Evolutionary conservation across 306 rosid genomes (phyloP), one percentile per base, ranked within the genome.

Genomic region (Trifolium pratense): DNA sequence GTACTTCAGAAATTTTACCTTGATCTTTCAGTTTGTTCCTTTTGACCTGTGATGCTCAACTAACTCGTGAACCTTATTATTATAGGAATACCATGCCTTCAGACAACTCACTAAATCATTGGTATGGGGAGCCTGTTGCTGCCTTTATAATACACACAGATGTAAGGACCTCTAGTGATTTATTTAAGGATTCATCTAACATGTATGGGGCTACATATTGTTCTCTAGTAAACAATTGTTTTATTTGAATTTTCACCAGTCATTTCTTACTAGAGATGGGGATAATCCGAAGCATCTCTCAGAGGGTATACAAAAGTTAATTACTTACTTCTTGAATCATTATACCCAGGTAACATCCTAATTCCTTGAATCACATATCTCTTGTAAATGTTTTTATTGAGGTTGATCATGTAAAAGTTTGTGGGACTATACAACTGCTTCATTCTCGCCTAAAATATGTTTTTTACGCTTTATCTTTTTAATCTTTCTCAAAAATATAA

Each of bases 41-140:
- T 57, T 5, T 6, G n/a, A 53, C 11, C 21, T 8, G 14, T 60
- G 46, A 45, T 49, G 68, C 6, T 40, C 14, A 16, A 17, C 40
- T 16, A 9, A 25, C 25, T 71, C 64, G 13, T 70, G 64, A 14
- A 11, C n/a, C 26, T 12, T 4, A 14, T 43, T 43, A 14, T 43
- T 14, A 66, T 34, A 52, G 34, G 56, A 13, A 4, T 31, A 3
- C 56, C 16, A 20, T 26, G 9, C 59, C 73, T 68, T 29, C 73
- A 21, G 75, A 86, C 29, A 79, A 84, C 79, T 89, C 90, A 18
- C 84, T 89, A 45, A 84, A 83, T 51, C 87, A 91, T 23, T 91
- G 94, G 97, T 82, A 87, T 85, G 94, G 94, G 67, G 97, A 91
- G 86, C 71, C 97, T 77, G 90, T 87, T 78, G 79, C 83, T 79